Base-by-base conservation (phyloP, 2,329 filamentous ascomycete species). In the Aaosphaeria arxii region DNA sequence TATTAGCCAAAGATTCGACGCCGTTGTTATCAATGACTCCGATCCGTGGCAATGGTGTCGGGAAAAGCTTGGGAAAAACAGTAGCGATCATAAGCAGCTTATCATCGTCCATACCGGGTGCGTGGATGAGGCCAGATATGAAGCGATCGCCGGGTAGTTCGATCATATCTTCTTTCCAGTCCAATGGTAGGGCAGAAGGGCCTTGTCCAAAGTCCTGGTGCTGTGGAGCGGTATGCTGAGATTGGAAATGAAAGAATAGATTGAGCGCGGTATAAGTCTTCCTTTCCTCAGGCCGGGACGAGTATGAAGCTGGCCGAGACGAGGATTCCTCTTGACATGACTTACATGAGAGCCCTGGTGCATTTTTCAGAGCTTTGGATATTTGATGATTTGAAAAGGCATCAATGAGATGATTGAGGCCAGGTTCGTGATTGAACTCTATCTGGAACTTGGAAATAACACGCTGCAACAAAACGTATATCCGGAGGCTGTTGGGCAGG, bases 381-480 rank as follows among this genome's bases (percentile, higher is more conserved):
- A 67, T 63, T 44, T 67, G 57, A 57, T 72, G 69, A 43, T 64
- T 72, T 30, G 67, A 69, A 49, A 77, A 61, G 39, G 72, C 74
- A 56, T 73, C 70, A 40, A 72, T 70, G 50, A 78, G 66, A 82
- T 84, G 48, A 77, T 80, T 69, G 32, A 91, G 62, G 6, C 78
- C 73, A 1, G 83, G 80, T 38, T 77, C 75, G 50, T 83, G 76
- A 11, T 72, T 72, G 63, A 85, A 89, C 43, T 74, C 75, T 11
- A 77, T 66, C 40, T 77, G 73, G 59, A 85, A 89, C 33, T 74
- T 76, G 46, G 77, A 76, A 47, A 80, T 75, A 44, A 84, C 71
- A 62, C 87, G 83, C 60, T 86, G 77, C 39, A 91, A 76, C 7
- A 88, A 74, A 42, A 83, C 77, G 50, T 81, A 80, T 11, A 88